Base-by-base conservation (phyloP, 208 protist genomes). In the Trypanosoma boissoni region DNA sequence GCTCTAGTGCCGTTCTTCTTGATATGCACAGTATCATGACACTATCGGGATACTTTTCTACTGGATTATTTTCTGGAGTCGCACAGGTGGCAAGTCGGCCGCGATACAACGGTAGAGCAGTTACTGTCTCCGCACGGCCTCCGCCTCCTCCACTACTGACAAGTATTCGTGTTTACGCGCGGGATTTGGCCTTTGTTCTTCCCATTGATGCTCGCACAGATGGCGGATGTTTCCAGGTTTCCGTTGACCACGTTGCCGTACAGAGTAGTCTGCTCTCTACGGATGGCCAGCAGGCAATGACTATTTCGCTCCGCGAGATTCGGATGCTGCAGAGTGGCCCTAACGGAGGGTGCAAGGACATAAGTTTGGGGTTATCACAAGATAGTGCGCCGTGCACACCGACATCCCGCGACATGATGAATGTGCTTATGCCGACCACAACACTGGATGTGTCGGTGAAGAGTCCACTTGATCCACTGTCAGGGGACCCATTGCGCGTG, bases 1-100 rank as follows among this genome's bases (percentile, higher is more conserved):
- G 73, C 14, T 67, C 76, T 26, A 91, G 82, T 69, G 76, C 74
- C 10, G 59, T 91, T 42, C 58, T 68, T 23, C 44, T 92, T 8
- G 88, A 95, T 59, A 52, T 88, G 28, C 58, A 87, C 58, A 87
- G 85, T 31, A 51, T 92, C 20, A 74, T 87, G 76, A 53, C 83
- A 26, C 69, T 95, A 26, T 81, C 83, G 58, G 62, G 64, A 31
- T 92, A 92, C 71, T 88, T 91, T 60, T 64, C 72, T 14, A 67
- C 42, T 0, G 88, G 88, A 44, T 74, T 91, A 42, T 88, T 92
- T 51, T 72, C 80, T 2, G 68, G 78, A 7, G 45, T 92, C 27
- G 61, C 76, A 2, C 36, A 55, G 3, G 34, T 95, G 14, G 55
- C 61, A 3, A 75, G 76, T 20, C 79, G 88, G 14, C 74, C 88